phyloP scores from a whole-genome alignment of 768 basidiomycete species.

The Podaxis mareebaensis region DNA sequence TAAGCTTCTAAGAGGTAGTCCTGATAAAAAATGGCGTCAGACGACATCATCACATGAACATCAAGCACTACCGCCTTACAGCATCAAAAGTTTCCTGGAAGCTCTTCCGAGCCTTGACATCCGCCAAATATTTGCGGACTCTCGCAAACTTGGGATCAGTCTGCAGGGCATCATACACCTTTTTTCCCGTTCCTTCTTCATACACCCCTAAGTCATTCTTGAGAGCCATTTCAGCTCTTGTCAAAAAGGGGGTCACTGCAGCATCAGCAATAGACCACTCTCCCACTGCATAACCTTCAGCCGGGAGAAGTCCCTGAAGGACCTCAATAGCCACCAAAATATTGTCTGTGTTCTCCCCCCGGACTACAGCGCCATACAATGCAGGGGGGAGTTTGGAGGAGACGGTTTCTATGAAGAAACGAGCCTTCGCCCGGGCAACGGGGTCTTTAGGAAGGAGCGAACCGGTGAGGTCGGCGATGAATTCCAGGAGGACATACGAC shows the following conservation, averaged over 20 bases:
- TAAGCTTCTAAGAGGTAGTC: no score
- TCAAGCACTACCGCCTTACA: constrained; percentile 35
- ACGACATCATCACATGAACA: not conserved
- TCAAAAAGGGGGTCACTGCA: constrained; percentile 60
- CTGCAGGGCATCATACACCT: constrained; percentile 41
- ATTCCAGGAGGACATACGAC: constrained; percentile 65
- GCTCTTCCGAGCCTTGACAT: constrained; percentile 51
- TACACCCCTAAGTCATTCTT: constrained; percentile 55
- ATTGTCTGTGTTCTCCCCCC: constrained; percentile 41
- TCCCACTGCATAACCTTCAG: constrained; percentile 45
- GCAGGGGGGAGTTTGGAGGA: constrained; percentile 44
- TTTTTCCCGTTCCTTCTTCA: constrained; percentile 46
- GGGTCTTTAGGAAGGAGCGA: constrained; percentile 58
- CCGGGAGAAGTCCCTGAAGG: constrained; percentile 51
- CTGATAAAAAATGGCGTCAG: no score
- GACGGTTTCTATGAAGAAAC: constrained; percentile 63
- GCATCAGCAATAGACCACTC: constrained; percentile 67
- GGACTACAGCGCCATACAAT: constrained; percentile 35
- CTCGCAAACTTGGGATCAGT: constrained; percentile 48
- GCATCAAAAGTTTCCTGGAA: constrained; percentile 54
- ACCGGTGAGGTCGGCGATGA: constrained; percentile 62
- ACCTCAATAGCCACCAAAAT: constrained; percentile 44
- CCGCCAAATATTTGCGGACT: constrained; percentile 47
- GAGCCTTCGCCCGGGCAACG: constrained; percentile 54
- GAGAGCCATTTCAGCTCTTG: constrained; percentile 45